Conservation (phyloP, 176 grass and related monocot genomes). For the Cocos nucifera region DNA sequence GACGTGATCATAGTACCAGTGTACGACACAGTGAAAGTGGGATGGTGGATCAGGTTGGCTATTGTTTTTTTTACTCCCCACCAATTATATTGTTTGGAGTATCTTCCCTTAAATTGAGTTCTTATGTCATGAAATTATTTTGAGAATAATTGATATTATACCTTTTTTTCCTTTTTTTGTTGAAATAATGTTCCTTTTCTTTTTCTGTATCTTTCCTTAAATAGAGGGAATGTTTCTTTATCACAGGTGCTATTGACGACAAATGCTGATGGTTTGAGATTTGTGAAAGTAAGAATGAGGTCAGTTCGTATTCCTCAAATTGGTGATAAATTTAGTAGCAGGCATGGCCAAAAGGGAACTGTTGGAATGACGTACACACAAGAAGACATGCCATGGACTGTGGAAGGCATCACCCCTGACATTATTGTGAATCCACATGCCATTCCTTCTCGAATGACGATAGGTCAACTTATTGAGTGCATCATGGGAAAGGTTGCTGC, state of each 20-base stretch:
- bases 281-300: slow-evolving; percentile 95
- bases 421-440: slow-evolving; percentile 99
- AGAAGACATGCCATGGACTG: slow-evolving; percentile 99
- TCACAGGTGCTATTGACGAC: slow-evolving; percentile 90
- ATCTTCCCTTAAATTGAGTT: too few relatives aligned
- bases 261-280: slow-evolving; percentile 97
- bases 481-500: slow-evolving; percentile 99
- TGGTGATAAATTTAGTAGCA: slow-evolving; percentile 96
- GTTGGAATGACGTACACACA: slow-evolving; percentile 99
- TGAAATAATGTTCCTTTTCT: not conserved
- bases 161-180: not conserved
- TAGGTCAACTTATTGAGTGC: slow-evolving; percentile 95
- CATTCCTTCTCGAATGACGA: slow-evolving; percentile 98
- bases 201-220: too few relatives aligned
- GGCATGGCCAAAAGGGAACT: slow-evolving; percentile 97
- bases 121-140: too few relatives aligned
- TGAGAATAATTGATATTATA: too few relatives aligned
- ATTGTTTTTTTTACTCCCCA: slow-evolving; percentile 1
- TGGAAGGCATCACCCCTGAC: slow-evolving; percentile 96
- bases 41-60: slow-evolving; percentile 88
- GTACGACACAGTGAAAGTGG: slow-evolving; percentile 94
- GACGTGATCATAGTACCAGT: slow-evolving; percentile 92
- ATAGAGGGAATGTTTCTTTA: not conserved
- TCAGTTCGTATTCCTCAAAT: slow-evolving; percentile 97
- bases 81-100: not conserved